Evolutionary conservation across 768 basidiomycete genomes (phyloP).

Genomic region (Aureoboletus auriporus): DNA sequence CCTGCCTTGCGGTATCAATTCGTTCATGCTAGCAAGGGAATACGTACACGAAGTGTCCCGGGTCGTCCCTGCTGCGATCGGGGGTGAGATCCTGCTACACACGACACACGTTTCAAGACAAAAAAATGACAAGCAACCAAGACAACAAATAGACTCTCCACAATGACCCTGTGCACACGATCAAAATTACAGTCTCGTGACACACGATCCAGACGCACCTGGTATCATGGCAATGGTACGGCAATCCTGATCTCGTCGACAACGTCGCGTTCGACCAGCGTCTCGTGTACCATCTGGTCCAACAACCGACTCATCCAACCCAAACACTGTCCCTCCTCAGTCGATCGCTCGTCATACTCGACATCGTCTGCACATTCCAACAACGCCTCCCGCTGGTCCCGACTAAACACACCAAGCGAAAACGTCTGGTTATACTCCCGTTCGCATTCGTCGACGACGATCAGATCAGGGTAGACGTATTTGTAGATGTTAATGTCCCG

Average conservation of each 20-base stretch:
- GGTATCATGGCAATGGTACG: conserved; percentile 5
- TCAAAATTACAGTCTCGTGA: too few species aligned
- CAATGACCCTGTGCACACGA: too few species aligned
- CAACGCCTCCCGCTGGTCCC: conserved; percentile 25
- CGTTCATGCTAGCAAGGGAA: not conserved
- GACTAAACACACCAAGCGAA: conserved; percentile 14
- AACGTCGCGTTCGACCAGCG: conserved; percentile 6
- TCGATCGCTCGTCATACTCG: conserved; percentile 7
- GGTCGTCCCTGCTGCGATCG: too few species aligned
- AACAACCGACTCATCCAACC: conserved; percentile 20
- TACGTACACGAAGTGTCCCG: too few species aligned
- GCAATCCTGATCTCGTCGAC: conserved; percentile 12
- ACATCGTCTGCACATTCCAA: conserved; percentile 26
- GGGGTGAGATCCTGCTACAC: not conserved
- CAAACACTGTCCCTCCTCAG: conserved; percentile 5
- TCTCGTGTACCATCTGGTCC: conserved; percentile 11
- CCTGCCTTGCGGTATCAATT: not conserved
- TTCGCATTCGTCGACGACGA: conserved; percentile 20
- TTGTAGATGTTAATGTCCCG: conserved; percentile 6
- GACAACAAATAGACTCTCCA: too few species aligned
- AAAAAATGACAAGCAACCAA: not conserved
- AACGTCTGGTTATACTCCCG: conserved; percentile 8
- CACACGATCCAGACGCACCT: too few species aligned
- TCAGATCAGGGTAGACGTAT: conserved; percentile 27
- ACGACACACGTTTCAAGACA: not conserved